Percentiles rank a stretch among this genome's conserved stretches.
phyloP scores from a whole-genome alignment of 345 rosid genomes.

The Zanthoxylum bungeanum region DNA sequence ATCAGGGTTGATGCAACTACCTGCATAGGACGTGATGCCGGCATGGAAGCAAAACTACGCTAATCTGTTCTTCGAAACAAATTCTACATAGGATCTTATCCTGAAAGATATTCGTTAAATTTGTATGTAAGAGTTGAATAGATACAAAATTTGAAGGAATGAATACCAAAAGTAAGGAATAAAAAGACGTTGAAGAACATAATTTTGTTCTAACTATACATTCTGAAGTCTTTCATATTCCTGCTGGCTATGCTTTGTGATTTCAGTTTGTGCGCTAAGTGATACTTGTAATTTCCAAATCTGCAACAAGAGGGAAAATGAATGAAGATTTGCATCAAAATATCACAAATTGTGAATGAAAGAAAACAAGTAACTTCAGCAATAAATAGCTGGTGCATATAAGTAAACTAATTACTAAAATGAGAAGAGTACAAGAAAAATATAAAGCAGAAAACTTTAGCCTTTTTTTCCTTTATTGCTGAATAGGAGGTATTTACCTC shows the following conservation, averaged over 20 bases:
- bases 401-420: constrained; percentile 1
- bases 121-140: not conserved
- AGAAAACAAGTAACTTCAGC: not conserved
- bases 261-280: constrained; percentile 67
- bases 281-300: constrained; percentile 76
- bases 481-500: constrained; percentile 47
- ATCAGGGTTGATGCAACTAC: constrained; percentile 26
- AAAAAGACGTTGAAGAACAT: not conserved
- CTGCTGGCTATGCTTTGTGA: constrained; percentile 66
- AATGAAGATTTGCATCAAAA: not conserved
- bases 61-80: constrained; percentile 86
- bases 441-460: not conserved
- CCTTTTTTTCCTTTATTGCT: not conserved
- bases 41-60: constrained; percentile 74
- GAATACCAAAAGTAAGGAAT: not conserved
- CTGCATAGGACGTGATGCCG: constrained; percentile 87
- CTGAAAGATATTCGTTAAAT: constrained; percentile 40
- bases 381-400: not conserved
- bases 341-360: not conserved
- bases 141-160: not conserved
- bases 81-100: constrained; percentile 84
- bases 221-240: constrained; percentile 83
- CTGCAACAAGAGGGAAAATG: constrained; percentile 26
- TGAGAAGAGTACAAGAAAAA: not conserved
- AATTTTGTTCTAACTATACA: constrained; percentile 31